Percentiles rank a stretch among this genome's conserved stretches.
phyloP scores from a whole-genome alignment of 768 basidiomycete species.

The Trametes cinnabarina region DNA sequence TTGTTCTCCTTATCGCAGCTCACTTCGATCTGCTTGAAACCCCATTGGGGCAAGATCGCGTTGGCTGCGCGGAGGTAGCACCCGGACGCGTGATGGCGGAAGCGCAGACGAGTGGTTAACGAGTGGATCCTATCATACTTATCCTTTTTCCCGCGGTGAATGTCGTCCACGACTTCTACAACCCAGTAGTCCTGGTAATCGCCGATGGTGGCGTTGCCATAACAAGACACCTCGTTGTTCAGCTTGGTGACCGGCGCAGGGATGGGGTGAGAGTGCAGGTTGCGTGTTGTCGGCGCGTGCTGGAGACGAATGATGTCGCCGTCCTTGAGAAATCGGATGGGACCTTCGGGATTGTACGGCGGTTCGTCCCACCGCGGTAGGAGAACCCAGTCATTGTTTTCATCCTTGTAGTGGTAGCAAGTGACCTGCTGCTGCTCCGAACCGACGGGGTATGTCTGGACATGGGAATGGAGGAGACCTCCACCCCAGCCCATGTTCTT shows the following conservation, averaged over 20 bases:
- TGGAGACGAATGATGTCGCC: slow-evolving; percentile 79
- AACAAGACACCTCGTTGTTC: slow-evolving; percentile 90
- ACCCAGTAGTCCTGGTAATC: slow-evolving; percentile 89
- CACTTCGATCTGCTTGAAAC: slow-evolving; percentile 98
- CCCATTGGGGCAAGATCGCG: slow-evolving; percentile 91
- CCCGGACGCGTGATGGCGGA: slow-evolving; percentile 71
- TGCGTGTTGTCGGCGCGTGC: slow-evolving; percentile 81
- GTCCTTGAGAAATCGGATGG: slow-evolving; percentile 68
- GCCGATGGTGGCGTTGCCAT: slow-evolving; percentile 87
- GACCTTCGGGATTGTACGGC: slow-evolving; percentile 60
- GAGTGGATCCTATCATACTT: slow-evolving; percentile 75
- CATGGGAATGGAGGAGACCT: slow-evolving; percentile 93
- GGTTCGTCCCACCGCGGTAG: slow-evolving; percentile 80
- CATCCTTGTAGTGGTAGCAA: slow-evolving; percentile 99
- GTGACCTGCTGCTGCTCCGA: slow-evolving; percentile 96
- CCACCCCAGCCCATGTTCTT: slow-evolving; percentile 99
- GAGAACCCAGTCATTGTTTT: slow-evolving; percentile 90
- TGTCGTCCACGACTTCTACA: slow-evolving; percentile 92
- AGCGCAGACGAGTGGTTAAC: slow-evolving; percentile 84
- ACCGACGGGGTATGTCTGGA: slow-evolving; percentile 91
- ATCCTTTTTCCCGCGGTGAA: slow-evolving; percentile 56
- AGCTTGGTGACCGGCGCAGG: slow-evolving; percentile 87
- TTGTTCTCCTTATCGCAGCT: slow-evolving; percentile 89
- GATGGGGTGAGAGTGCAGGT: slow-evolving; percentile 89
- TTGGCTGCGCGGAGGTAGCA: slow-evolving; percentile 93